Percentiles rank a stretch among this genome's conserved stretches.
Conservation (phyloP, 2,329 filamentous ascomycete species). For the Monosporascus sp. region DNA sequence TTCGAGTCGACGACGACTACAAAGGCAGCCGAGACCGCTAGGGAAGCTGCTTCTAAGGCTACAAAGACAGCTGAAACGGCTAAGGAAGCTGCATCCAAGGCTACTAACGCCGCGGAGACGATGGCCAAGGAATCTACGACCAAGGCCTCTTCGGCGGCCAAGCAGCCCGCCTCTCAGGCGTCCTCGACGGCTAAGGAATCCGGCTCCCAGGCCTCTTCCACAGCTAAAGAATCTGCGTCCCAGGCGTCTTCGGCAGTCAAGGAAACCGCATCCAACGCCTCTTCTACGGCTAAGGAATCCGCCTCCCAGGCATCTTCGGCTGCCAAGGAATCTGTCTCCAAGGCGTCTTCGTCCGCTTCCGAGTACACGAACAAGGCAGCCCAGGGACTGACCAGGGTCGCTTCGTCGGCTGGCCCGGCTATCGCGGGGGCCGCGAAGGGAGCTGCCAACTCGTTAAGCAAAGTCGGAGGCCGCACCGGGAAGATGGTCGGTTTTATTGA, state of each 20-base stretch:
- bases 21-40: conserved; percentile 36
- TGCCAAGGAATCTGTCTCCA: conserved; percentile 35
- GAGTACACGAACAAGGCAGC: conserved; percentile 61
- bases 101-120: no score
- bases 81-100: not conserved
- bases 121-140: not conserved
- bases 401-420: conserved; percentile 72
- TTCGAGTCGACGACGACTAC: conserved; percentile 54
- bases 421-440: conserved; percentile 67
- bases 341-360: conserved; percentile 37
- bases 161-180: no score
- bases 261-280: conserved; percentile 14
- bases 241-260: conserved; percentile 36
- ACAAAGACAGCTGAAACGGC: not conserved
- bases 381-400: conserved; percentile 76
- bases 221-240: conserved; percentile 18
- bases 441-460: conserved; percentile 60
- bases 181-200: conserved; percentile 16
- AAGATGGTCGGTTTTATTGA: conserved; percentile 74
- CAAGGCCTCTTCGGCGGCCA: not conserved
- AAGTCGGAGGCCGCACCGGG: conserved; percentile 79
- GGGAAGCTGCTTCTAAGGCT: not conserved
- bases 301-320: conserved; percentile 33
- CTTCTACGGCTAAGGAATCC: conserved; percentile 27
- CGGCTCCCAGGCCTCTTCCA: not conserved